Conservation (phyloP, 805 yeast species). For the Komagataella populi region DNA sequence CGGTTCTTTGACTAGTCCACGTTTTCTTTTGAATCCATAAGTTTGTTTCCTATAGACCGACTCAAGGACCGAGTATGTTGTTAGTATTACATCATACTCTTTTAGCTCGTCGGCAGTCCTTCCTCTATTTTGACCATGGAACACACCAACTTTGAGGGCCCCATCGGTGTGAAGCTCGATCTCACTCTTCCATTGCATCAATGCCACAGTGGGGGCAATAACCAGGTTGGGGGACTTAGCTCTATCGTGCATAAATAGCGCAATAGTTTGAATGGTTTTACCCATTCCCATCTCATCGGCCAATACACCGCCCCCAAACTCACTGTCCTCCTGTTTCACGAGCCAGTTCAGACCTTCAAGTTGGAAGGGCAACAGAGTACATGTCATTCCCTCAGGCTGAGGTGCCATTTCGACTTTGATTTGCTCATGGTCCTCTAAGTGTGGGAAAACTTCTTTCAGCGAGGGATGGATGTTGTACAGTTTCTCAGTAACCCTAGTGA, state of each 20-base stretch:
- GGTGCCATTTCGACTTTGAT: slow-evolving; percentile 41
- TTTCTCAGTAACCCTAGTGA: slow-evolving; percentile 53
- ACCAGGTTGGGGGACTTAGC: slow-evolving; percentile 68
- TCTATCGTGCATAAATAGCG: slow-evolving; percentile 61
- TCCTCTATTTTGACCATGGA: slow-evolving; percentile 78
- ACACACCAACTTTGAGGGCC: slow-evolving; percentile 51
- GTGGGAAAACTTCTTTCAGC: slow-evolving; percentile 56
- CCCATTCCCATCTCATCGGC: slow-evolving; percentile 99
- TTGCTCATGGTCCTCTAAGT: slow-evolving; percentile 31
- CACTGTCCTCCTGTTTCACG: slow-evolving; percentile 62
- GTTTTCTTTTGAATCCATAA: slow-evolving; percentile 71
- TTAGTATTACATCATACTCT: slow-evolving; percentile 66
- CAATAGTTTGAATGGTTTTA: slow-evolving; percentile 92
- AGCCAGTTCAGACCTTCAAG: slow-evolving; percentile 91
- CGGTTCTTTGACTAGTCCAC: slow-evolving; percentile 56
- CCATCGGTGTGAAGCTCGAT: slow-evolving; percentile 76
- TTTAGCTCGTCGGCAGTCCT: slow-evolving; percentile 39
- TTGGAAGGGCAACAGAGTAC: slow-evolving; percentile 78
- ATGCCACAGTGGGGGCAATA: slow-evolving; percentile 96
- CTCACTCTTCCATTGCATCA: slow-evolving; percentile 96
- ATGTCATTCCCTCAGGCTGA: slow-evolving; percentile 71
- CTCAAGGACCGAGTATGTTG: slow-evolving; percentile 89
- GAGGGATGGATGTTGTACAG: slow-evolving; percentile 72
- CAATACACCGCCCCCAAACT: slow-evolving; percentile 77
- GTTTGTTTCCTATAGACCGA: slow-evolving; percentile 72